Conservation (phyloP, 441 rosid species). For the Pelargonium australe region DNA sequence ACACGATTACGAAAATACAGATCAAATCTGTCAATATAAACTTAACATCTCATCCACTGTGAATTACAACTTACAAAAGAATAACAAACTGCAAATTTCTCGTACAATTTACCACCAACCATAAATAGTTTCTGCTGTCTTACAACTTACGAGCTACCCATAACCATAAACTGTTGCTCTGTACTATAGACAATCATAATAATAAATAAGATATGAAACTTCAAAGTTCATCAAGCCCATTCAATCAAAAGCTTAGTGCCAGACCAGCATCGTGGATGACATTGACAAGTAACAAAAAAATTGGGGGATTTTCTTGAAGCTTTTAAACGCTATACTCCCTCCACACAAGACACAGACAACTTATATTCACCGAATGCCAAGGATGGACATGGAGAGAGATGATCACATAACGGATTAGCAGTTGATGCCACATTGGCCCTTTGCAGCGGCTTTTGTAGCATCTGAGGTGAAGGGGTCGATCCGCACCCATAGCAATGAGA, state of each 20-base stretch:
- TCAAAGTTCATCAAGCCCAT: not conserved
- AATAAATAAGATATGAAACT: not conserved
- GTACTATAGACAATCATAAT: not conserved
- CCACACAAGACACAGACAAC: too few species aligned
- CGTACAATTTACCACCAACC: too few species aligned
- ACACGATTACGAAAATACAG: too few species aligned
- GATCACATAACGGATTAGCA: not conserved
- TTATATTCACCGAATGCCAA: too few species aligned
- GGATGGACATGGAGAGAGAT: not conserved
- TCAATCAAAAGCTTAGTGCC: not conserved
- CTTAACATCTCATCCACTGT: too few species aligned
- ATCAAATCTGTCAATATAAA: too few species aligned
- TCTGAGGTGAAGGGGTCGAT: slow-evolving; percentile 67
- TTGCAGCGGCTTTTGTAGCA: not conserved
- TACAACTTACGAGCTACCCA: not conserved
- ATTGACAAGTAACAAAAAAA: too few species aligned
- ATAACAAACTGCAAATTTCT: too few species aligned
- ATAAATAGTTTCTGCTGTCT: not conserved
- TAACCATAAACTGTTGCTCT: not conserved
- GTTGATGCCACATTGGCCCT: not conserved
- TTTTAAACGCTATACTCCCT: too few species aligned
- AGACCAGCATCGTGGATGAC: too few species aligned
- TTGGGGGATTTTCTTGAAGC: too few species aligned
- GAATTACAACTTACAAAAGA: too few species aligned
- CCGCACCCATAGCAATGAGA: slow-evolving; percentile 84